These are phyloP conservation scores for Daldinia caldariorum DNA, from an alignment of 495 filamentous ascomycete species.

Conservation along the genomic window DNA sequence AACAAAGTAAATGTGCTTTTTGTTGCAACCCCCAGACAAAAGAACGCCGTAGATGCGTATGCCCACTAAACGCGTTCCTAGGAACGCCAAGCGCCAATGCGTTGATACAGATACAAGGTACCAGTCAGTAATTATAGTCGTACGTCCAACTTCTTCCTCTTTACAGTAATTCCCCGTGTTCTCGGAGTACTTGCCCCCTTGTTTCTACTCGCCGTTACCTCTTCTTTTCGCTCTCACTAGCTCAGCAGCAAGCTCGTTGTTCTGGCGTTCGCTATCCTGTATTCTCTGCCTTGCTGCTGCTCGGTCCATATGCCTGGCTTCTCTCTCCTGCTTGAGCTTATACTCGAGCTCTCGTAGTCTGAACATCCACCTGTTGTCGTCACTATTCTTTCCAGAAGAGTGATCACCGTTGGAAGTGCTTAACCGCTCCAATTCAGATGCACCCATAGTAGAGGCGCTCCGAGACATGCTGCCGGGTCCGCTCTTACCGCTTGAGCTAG, in stretches of 20 bases:
- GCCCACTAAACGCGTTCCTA: constrained; percentile 15
- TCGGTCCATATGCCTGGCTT: constrained; percentile 85
- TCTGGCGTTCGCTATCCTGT: constrained; percentile 82
- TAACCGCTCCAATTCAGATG: constrained; percentile 38
- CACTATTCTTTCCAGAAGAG: constrained; percentile 46
- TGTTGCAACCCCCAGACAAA: constrained; percentile 9
- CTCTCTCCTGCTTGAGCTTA: constrained; percentile 87
- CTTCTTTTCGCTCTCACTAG: constrained; percentile 43
- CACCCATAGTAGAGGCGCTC: constrained; percentile 42
- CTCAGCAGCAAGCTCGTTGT: constrained; percentile 66
- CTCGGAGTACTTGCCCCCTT: background rate
- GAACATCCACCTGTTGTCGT: constrained; percentile 82
- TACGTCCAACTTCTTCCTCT: constrained; percentile 15
- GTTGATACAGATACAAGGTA: constrained; percentile 32
- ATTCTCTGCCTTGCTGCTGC: constrained; percentile 83
- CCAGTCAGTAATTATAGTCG: constrained; percentile 14
- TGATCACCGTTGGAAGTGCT: constrained; percentile 41
- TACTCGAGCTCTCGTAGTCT: constrained; percentile 86
- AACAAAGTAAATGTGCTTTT: constrained; percentile 12
- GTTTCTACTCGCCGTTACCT: constrained; percentile 41
- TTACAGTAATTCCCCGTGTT: background rate
- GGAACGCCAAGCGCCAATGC: constrained; percentile 33
- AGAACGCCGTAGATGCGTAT: constrained; percentile 33
- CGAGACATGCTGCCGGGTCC: constrained; percentile 47
- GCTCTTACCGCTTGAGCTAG: constrained; percentile 37